Conservation (phyloP, 257 asterid genomes). For the Echites panduratus region DNA sequence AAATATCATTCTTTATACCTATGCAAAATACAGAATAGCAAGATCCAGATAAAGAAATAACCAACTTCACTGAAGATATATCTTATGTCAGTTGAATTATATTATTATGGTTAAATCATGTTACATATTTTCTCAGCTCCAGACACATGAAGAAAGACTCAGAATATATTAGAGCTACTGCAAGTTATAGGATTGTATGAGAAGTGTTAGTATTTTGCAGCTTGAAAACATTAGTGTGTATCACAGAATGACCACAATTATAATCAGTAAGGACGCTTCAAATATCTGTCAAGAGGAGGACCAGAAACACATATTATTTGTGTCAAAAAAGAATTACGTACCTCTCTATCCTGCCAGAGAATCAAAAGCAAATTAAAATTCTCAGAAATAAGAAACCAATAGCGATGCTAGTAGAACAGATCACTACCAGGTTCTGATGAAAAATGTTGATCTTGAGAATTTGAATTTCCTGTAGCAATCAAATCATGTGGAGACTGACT, state of each 20-base stretch:
- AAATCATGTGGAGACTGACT: constrained; percentile 29
- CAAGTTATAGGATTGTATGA: neutral
- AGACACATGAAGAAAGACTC: neutral
- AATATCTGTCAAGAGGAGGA: neutral
- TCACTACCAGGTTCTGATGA: constrained; percentile 64
- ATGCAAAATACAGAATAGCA: neutral
- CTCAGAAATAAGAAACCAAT: neutral
- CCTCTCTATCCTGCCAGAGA: neutral
- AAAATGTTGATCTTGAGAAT: constrained; percentile 53
- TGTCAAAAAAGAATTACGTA: neutral
- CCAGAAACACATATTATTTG: no score
- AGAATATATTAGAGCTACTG: neutral
- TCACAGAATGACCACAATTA: neutral
- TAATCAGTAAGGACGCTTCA: neutral
- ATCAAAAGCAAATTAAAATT: constrained; percentile 1
- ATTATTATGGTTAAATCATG: neutral
- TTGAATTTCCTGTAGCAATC: constrained; percentile 39
- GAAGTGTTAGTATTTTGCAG: neutral
- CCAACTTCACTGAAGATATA: neutral
- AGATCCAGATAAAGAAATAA: neutral
- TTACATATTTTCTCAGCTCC: neutral
- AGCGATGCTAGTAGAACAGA: neutral
- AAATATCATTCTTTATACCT: neutral
- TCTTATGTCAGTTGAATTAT: no score
- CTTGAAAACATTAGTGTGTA: neutral